These are phyloP conservation scores for Pholiota conissans DNA, from an alignment of 768 basidiomycete genomes.

Conservation along the genomic window DNA sequence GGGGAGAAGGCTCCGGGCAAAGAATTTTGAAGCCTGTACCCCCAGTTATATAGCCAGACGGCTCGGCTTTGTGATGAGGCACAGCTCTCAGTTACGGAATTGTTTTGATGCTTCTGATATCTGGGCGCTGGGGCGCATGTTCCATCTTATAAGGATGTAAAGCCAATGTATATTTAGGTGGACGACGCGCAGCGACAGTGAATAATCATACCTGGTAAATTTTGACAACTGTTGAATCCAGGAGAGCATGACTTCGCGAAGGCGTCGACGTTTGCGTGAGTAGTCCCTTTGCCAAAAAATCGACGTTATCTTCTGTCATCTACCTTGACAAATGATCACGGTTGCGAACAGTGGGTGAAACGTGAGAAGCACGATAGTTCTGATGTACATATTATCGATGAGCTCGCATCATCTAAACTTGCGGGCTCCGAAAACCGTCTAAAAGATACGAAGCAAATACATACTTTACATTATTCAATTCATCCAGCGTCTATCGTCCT, in stretches of 20 bases:
- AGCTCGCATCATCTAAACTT: too few species aligned
- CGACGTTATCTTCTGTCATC: background rate
- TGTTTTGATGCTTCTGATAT: background rate
- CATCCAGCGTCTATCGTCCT: too few species aligned
- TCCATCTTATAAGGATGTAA: background rate
- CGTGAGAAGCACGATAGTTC: background rate
- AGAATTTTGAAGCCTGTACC: background rate
- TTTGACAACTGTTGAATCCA: too few species aligned
- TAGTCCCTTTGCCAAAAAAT: background rate
- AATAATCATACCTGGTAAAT: too few species aligned
- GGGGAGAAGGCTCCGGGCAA: constrained; percentile 2
- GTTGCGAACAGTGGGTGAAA: background rate
- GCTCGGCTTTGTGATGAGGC: background rate
- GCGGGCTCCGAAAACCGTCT: too few species aligned
- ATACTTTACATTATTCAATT: too few species aligned
- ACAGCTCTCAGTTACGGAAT: background rate
- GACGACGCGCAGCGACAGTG: too few species aligned
- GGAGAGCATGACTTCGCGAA: background rate
- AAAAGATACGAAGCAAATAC: too few species aligned
- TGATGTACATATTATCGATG: too few species aligned
- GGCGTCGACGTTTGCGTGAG: background rate
- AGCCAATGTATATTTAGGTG: too few species aligned
- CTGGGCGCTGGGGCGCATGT: background rate
- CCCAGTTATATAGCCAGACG: background rate
- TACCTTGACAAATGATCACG: background rate